Base-by-base conservation (phyloP, 768 basidiomycete species). In the Lentinula detonsa region DNA sequence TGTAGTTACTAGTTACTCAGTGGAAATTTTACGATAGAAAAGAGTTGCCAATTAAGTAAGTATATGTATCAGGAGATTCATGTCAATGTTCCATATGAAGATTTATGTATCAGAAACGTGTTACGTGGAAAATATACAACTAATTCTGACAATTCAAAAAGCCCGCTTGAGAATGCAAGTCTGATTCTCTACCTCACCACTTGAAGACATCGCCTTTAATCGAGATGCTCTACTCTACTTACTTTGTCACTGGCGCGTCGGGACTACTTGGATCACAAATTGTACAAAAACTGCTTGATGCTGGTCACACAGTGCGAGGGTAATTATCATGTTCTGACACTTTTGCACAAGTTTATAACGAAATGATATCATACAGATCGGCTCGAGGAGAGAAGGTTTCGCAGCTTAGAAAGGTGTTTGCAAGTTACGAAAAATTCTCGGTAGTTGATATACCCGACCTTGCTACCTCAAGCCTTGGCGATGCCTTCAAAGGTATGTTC, bases 351-450 rank as follows among this genome's bases (percentile, higher is more conserved):
- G 28, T 28, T 3, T 10, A 18, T 40, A 39, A 39, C 0, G 55
- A 5, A 18, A 23, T 23, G 57, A 57, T 21, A 9, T 70, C 18
- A 49, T 48, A 56, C 33, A 61, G 60, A 11, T 39, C 60, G 28
- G 60, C 60, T 42, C 60, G 60, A 33, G 60, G 60, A 18, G 52
- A 40, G 21, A 61, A 61, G 51, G 60, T 61, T 39, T 31, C 40
- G 15, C 60, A 52, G 28, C 45, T 61, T 13, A 21, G 21, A 31
- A 56, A 61, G 16, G 53, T 56, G 13, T 61, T 61, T 39, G 43
- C 2, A 2, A 13, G 11, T 11, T 61, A 61, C 33, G 43, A 56
- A 18, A 54, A 61, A 15, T 61, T 61, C 34, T 40, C 52, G 15
- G 60, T 45, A 15, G 49, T 56, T 9, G 60, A 56, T 23, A 49